A percentile compares a stretch with the other conserved stretches of the same genome.
phyloP scores from a whole-genome alignment of 805 yeast genomes.

The Starmerella stellata region DNA sequence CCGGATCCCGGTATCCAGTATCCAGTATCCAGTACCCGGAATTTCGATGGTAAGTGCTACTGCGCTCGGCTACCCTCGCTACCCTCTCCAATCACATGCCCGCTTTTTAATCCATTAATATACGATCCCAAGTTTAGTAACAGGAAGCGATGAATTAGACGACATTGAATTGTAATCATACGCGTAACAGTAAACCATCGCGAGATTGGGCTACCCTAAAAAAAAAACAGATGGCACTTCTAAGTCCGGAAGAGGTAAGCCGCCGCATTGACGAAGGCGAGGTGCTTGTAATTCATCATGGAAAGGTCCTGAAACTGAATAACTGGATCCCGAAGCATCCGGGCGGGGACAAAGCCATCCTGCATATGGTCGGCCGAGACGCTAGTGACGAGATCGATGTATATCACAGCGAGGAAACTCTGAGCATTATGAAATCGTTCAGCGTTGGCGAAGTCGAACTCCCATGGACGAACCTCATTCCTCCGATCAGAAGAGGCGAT shows the following conservation, averaged over 20 bases:
- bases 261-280: conserved; percentile 48
- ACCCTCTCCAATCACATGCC: too few species aligned
- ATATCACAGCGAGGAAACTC: conserved; percentile 50
- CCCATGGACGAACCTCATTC: conserved; percentile 57
- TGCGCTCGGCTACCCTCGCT: too few species aligned
- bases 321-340: conserved; percentile 63
- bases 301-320: conserved; percentile 44
- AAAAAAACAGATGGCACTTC: not conserved
- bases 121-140: too few species aligned
- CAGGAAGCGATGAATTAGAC: too few species aligned
- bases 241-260: conserved; percentile 34
- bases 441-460: conserved; percentile 46
- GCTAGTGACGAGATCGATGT: conserved; percentile 84
- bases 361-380: conserved; percentile 73
- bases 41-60: too few species aligned
- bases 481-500: conserved; percentile 75
- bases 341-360: conserved; percentile 73
- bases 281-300: conserved; percentile 47
- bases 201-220: too few species aligned
- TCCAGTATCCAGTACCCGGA: too few species aligned
- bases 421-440: conserved; percentile 35
- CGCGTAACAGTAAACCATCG: too few species aligned
- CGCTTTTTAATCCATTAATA: too few species aligned
- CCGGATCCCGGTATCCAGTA: too few species aligned
- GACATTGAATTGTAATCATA: too few species aligned